Base-by-base conservation (phyloP, 768 basidiomycete genomes). In the Boletales sp. region DNA sequence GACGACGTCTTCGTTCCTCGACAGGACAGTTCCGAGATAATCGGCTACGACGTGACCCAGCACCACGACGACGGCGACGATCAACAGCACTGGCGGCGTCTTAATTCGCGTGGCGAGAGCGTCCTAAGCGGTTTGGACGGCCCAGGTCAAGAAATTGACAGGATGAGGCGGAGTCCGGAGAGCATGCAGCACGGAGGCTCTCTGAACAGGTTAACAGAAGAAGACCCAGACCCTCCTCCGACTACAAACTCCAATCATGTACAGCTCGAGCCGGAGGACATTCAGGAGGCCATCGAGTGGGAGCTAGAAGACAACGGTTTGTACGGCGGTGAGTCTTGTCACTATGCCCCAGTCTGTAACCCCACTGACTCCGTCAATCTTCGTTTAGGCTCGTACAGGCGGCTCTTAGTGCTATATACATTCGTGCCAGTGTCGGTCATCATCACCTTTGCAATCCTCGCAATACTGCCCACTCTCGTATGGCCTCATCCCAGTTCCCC, bases 301-400 rank as follows among this genome's bases (percentile, higher is more conserved):
- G 70, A 70, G 48, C 54, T 82, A 49, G 76, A 74, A 53, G 69
- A 75, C 55, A 69, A 73, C 43, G 81, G 80, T 3, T 60, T 80
- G 38, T 83, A 80, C 48, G 51, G 62, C 48, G 81, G 81, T 78
- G 50, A 37, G 72, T 59, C 44, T 57, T 47, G 17, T 5, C 44
- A 13, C 29, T 11, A 27, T 31, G 39, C 41, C 41, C 14, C 32
- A 0, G 11, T 19, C 7, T 46, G 11, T 34, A 10, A 32, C 5
- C 31, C 46, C 46, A 9, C 38, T 55, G 31, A 60, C 48, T 4
- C 13, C 27, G 2, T 43, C 43, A 17, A 31, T 19, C 19, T 43
- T 42, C 30, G 8, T 50, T 37, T 52, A 89, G 87, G 86, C 18
- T 86, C 85, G 5, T 87, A 87, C 70, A 65, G 59, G 35, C 73